Base-by-base conservation (phyloP, 2,329 filamentous ascomycete genomes). In the Didymella arachidicola region DNA sequence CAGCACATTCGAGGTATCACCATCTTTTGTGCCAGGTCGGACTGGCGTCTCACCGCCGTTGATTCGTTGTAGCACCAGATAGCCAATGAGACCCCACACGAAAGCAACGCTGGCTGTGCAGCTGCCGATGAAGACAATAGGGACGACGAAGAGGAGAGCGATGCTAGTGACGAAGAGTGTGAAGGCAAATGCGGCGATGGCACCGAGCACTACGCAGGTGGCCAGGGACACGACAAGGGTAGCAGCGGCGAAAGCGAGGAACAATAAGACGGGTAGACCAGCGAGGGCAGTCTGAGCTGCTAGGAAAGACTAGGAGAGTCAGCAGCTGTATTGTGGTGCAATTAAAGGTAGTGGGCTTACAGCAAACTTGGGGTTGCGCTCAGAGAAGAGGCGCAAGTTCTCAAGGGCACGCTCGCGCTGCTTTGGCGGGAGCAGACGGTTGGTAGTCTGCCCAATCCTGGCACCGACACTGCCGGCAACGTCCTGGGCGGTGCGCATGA, bases 141-240 rank as follows among this genome's bases (percentile, higher is more conserved):
- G 90, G 0, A 91, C 78, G 16, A 95, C 82, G 39, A 93, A 72
- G 46, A 91, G 72, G 11, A 90, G 79, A 2, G 88, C 89, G 43
- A 91, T 74, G 49, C 87, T 86, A 52, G 87, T 83, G 81, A 87
- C 89, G 79, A 90, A 87, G 46, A 90, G 81, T 1, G 85, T 84
- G 79, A 91, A 91, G 55, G 87, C 68, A 8, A 84, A 70, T 2
- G 82, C 83, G 18, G 77, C 80, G 4, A 85, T 72, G 7, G 84
- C 67, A 5, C 78, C 82, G 41, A 85, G 74, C 18, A 86, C 62
- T 38, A 91, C 69, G 12, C 87, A 88, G 29, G 83, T 82, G 41
- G 87, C 77, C 39, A 90, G 72, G 16, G 88, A 84, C 72, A 92
- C 84, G 61, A 87, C 74, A 62, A 88, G 77, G 59, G 88, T 84